These are phyloP conservation scores for Borovskyia barvae DNA, from an alignment of 208 protist species.

Conservation along the genomic window DNA sequence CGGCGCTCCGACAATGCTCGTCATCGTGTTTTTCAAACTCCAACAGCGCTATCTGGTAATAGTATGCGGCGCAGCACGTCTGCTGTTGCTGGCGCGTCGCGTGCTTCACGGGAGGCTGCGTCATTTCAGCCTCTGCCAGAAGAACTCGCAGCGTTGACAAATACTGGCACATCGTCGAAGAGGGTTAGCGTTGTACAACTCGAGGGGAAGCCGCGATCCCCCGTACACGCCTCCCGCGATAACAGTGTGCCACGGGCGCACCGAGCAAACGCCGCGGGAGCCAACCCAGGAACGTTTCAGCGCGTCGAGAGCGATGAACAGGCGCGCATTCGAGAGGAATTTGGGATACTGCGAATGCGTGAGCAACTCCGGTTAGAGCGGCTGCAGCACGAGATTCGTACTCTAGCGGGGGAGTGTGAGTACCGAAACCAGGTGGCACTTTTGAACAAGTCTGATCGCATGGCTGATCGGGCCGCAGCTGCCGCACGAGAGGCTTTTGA, in stretches of 20 bases:
- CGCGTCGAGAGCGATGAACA: constrained; percentile 17
- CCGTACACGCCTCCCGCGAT: constrained; percentile 13
- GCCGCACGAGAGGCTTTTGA: constrained; percentile 27
- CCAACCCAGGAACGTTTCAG: background rate
- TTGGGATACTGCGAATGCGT: constrained; percentile 21
- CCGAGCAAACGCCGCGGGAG: background rate
- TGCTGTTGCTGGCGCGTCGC: background rate
- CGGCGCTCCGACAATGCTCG: constrained; percentile 10
- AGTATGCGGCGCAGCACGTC: constrained; percentile 12
- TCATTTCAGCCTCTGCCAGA: background rate
- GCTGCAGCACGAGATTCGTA: constrained; percentile 44
- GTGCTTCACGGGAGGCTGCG: background rate
- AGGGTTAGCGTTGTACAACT: constrained; percentile 23
- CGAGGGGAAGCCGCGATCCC: constrained; percentile 15
- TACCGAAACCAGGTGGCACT: constrained; percentile 31
- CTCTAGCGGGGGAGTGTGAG: constrained; percentile 39
- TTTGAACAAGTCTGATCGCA: constrained; percentile 23
- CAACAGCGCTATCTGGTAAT: constrained; percentile 5
- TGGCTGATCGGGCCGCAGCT: constrained; percentile 24
- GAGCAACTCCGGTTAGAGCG: constrained; percentile 45
- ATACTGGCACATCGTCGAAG: constrained; percentile 5
- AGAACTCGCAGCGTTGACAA: constrained; percentile 15
- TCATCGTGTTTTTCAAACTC: constrained; percentile 2
- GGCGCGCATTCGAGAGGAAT: constrained; percentile 26
- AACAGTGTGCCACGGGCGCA: background rate